phyloP scores from a whole-genome alignment of 352 stramenopile genomes.

The Thalassiosira exigua region DNA sequence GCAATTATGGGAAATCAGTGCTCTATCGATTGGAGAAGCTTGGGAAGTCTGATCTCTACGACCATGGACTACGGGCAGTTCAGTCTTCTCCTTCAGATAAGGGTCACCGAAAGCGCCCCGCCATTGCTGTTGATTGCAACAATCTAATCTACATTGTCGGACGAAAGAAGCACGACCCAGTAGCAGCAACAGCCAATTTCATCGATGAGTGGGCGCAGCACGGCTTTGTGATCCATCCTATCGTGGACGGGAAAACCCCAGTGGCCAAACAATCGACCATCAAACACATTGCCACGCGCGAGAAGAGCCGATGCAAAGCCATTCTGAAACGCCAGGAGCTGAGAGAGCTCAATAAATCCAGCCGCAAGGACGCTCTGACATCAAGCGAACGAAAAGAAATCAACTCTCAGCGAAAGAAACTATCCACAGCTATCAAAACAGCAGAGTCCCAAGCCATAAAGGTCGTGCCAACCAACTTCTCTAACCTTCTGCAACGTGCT shows the following conservation, averaged over 20 bases:
- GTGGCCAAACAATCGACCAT: conserved; percentile 29
- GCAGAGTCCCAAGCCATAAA: conserved; percentile 7
- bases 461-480: neutral
- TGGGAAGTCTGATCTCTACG: too few species aligned
- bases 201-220: neutral
- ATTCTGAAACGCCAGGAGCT: neutral
- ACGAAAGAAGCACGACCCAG: neutral
- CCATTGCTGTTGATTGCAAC: conserved; percentile 1
- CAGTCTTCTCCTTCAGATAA: neutral
- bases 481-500: neutral
- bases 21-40: too few species aligned
- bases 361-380: neutral
- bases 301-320: conserved; percentile 15
- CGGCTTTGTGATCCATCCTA: neutral
- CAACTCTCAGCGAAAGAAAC: neutral
- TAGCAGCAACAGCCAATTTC: neutral
- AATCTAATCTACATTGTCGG: neutral
- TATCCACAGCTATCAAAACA: conserved; percentile 1
- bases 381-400: neutral
- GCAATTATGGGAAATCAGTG: too few species aligned
- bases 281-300: conserved; percentile 13
- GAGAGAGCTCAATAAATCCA: neutral
- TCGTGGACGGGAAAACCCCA: conserved; percentile 19
- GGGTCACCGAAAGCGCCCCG: too few species aligned
- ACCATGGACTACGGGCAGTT: neutral